phyloP scores from a whole-genome alignment of 768 basidiomycete genomes.

The Leccinum longicurvipes region DNA sequence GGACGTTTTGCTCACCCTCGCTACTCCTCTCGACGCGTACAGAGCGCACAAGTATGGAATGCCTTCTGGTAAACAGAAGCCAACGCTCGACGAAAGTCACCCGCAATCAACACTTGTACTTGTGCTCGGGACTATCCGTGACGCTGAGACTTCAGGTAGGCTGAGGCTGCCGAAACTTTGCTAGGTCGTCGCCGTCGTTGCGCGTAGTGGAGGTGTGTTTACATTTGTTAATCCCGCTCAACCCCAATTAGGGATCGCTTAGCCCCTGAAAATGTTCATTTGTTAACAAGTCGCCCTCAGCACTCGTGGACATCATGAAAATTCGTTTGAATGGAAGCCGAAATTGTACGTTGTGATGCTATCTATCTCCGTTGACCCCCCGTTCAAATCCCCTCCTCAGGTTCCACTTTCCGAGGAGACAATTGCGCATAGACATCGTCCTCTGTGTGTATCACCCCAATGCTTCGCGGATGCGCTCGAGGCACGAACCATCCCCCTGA shows the following conservation, averaged over 20 bases:
- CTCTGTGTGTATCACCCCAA: constrained; percentile 15
- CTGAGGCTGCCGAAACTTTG: not conserved
- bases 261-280: not conserved
- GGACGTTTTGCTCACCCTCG: not conserved
- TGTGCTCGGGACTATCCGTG: not conserved
- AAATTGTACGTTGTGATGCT: not conserved
- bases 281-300: not conserved
- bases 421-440: constrained; percentile 16
- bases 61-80: not conserved
- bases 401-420: not conserved
- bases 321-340: not conserved
- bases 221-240: constrained; percentile 1
- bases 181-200: constrained; percentile 10
- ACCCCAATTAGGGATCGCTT: not conserved
- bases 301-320: too few relatives aligned
- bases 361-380: not conserved
- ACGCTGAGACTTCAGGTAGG: not conserved
- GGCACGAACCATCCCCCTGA: constrained; percentile 7
- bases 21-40: not conserved
- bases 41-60: not conserved
- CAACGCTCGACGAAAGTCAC: not conserved
- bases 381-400: not conserved
- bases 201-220: constrained; percentile 9
- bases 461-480: constrained; percentile 10
- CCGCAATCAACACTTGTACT: not conserved